A percentile compares a stretch with the other conserved stretches of the same genome.
phyloP scores from a whole-genome alignment of 2,329 filamentous ascomycete species.

The Exserohilum turcica region DNA sequence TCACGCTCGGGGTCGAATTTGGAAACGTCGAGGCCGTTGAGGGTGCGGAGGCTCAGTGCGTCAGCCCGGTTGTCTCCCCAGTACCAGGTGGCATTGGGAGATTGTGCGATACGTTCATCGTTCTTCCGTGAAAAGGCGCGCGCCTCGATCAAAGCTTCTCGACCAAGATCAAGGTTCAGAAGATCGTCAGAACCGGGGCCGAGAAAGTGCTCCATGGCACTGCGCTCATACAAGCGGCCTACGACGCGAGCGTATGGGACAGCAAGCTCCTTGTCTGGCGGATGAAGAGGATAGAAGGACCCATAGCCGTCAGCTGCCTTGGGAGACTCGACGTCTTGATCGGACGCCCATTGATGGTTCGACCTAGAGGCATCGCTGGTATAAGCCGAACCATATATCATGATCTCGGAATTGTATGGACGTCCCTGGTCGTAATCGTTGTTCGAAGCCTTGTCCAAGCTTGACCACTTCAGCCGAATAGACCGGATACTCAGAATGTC shows the following conservation, averaged over 20 bases:
- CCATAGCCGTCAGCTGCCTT: conserved; percentile 50
- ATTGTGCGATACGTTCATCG: conserved; percentile 54
- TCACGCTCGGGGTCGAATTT: conserved; percentile 53
- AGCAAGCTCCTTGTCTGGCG: conserved; percentile 48
- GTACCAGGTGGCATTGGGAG: conserved; percentile 56
- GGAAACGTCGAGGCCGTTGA: conserved; percentile 60
- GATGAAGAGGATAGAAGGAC: conserved; percentile 58
- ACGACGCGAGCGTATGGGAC: conserved; percentile 59
- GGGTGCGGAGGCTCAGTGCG: conserved; percentile 59
- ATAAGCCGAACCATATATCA: conserved; percentile 58
- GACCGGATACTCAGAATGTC: conserved; percentile 61
- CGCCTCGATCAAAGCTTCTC: conserved; percentile 53
- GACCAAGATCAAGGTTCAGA: conserved; percentile 51
- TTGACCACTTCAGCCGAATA: conserved; percentile 57
- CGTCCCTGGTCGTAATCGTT: conserved; percentile 53
- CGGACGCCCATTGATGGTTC: conserved; percentile 31
- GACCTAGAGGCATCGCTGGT: conserved; percentile 45
- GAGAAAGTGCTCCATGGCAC: conserved; percentile 56
- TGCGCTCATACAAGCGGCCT: conserved; percentile 60
- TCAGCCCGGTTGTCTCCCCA: conserved; percentile 63
- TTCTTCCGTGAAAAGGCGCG: conserved; percentile 53
- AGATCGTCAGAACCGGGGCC: conserved; percentile 21
- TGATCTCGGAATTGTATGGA: conserved; percentile 54
- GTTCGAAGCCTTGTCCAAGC: conserved; percentile 55
- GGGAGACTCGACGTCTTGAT: conserved; percentile 22